Evolutionary conservation across 148 eudicot genomes (phyloP).

Genomic region (Pouteria glomerata): DNA sequence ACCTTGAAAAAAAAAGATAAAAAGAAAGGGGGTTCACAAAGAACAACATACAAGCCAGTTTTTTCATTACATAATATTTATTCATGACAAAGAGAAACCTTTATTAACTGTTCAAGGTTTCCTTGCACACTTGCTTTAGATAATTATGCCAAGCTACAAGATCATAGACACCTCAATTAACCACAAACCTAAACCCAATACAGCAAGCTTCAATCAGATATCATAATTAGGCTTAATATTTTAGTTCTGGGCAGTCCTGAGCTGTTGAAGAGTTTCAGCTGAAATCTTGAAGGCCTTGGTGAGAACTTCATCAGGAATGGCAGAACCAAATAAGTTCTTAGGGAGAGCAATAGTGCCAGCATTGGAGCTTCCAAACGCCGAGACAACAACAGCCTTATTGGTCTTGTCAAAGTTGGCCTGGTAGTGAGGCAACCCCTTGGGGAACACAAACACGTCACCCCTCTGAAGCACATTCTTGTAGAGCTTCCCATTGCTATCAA

Average conservation of each 20-base stretch:
- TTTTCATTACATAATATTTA: too few species aligned
- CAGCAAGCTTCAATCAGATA: too few species aligned
- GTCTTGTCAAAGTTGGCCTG: neutral
- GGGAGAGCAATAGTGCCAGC: neutral
- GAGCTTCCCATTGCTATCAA: neutral
- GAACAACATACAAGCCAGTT: too few species aligned
- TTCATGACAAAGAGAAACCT: too few species aligned
- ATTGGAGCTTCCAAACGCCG: neutral
- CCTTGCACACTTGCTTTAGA: too few species aligned
- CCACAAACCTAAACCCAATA: too few species aligned
- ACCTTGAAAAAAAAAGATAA: too few species aligned
- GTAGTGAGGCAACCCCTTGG: conserved; percentile 1
- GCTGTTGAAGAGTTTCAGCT: neutral
- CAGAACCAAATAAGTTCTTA: neutral
- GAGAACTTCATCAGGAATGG: neutral
- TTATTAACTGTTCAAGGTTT: too few species aligned
- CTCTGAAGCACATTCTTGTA: neutral
- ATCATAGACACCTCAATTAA: too few species aligned
- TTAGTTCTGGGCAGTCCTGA: neutral
- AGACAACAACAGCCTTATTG: neutral
- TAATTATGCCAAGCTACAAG: too few species aligned
- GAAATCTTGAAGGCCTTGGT: conserved; percentile 4
- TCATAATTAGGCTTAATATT: too few species aligned
- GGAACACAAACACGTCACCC: conserved; percentile 3
- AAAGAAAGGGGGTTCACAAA: too few species aligned